Conservation (phyloP, 2,329 filamentous ascomycete species). For the Aspergillus chevalieri region DNA sequence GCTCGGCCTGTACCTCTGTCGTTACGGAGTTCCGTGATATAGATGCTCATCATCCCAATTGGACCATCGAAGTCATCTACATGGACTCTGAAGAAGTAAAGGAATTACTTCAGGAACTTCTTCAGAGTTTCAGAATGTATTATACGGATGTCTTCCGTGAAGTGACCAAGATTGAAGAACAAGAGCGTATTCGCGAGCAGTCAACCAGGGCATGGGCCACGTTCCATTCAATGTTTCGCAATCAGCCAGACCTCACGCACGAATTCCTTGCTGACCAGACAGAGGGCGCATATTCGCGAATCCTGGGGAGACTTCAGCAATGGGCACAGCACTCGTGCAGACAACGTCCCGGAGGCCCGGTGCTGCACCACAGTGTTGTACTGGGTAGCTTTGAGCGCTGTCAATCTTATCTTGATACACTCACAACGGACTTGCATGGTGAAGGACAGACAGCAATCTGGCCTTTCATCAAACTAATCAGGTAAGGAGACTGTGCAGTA, state of each 20-base stretch:
- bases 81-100: constrained; percentile 10
- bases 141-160: constrained; percentile 5
- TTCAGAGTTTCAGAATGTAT: constrained; percentile 6
- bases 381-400: constrained; percentile 7
- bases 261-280: constrained; percentile 10
- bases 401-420: constrained; percentile 8
- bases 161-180: constrained; percentile 5
- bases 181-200: constrained; percentile 1
- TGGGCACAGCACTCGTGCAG: constrained; percentile 7
- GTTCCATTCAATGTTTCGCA: constrained; percentile 12
- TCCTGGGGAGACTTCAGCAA: constrained; percentile 4
- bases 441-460: constrained; percentile 8
- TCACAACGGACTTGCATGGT: constrained; percentile 6
- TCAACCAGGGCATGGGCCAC: constrained; percentile 9
- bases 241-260: constrained; percentile 3
- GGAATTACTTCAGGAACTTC: constrained; percentile 12
- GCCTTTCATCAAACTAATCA: constrained; percentile 18
- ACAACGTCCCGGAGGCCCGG: constrained; percentile 9
- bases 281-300: constrained; percentile 1
- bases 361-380: constrained; percentile 2
- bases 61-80: constrained; percentile 10
- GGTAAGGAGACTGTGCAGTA: constrained; percentile 5
- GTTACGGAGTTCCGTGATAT: constrained; percentile 13
- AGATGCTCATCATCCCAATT: constrained; percentile 7
- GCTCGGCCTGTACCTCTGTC: constrained; percentile 13